Base-by-base conservation (phyloP, 345 rosid genomes). In the Rhizophora mangle region DNA sequence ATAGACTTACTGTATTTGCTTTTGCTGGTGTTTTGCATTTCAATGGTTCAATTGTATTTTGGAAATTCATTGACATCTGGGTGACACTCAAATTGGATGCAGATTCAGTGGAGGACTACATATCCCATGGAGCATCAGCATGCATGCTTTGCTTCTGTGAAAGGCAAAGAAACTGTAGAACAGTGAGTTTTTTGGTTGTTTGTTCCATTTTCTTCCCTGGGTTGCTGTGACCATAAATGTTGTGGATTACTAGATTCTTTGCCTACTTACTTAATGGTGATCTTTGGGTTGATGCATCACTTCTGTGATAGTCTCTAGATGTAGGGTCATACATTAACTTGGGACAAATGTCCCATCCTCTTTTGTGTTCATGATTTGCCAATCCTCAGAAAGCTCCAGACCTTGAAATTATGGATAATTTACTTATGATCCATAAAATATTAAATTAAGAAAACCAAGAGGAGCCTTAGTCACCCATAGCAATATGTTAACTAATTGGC, bases 21-120 rank as follows among this genome's bases (percentile, higher is more conserved):
- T 11, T 43, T 43, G 49, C 49, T 43, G 49, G 16, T 43, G 18
- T 43, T 11, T 13, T 13, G 22, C 22, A 24, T 24, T 0, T 55
- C 51, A 71, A 52, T 64, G 19, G 30, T 70, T 68, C 32, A n/a
- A 63, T 54, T 29, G 52, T 26, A n/a, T 60, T 58, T 9, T 72
- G 0, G 43, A 20, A 56, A 9, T 71, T 66, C 20, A 37, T 13
- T 21, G 37, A 51, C n/a, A 49, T 66, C 63, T 65, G 31, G 22
- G 1, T 21, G 26, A 55, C 30, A 26, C 65, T 70, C 71, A 52
- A 62, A 30, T 69, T 63, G 63, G 69, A 73, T 62, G 63, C 82
- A 86, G 90, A 81, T 69, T 82, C 80, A 21, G 59, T 80, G 27
- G 80, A 73, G 34, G 83, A 79, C 21, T 86, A 82, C 62, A 82